Base-by-base conservation (phyloP, 441 rosid genomes). In the Populus tomentosa region DNA sequence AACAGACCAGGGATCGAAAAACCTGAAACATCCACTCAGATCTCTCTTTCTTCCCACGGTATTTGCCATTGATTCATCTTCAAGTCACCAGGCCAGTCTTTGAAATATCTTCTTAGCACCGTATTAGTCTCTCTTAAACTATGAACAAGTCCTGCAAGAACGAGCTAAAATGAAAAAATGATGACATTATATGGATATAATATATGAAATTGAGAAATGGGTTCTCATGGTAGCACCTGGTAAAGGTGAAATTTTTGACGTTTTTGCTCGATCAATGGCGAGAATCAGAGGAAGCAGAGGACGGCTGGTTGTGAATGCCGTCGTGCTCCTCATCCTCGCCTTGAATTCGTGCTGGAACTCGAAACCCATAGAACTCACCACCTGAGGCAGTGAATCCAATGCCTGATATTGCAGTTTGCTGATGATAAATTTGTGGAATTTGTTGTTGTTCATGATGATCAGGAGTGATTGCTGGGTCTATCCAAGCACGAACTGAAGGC, bases 401-500 rank as follows among this genome's bases (percentile, higher is more conserved):
- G 32, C 89, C 86, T n/a, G 93, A 87, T 11, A 85, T 82, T 42
- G 86, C 77, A 36, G 88, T 80, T 38, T 75, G 82, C 68, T 78
- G 93, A 23, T 82, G 86, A 78, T 83, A 83, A 73, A 84, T 76
- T 40, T 74, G 88, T 75, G 87, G 81, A 67, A 88, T 78, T 24
- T 90, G 90, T 70, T 84, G 50, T 2, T 42, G 64, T 1, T 59
- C 83, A 64, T 84, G 76, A 30, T 75, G 79, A 75, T 82, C 74
- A 33, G 82, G 67, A 56, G 82, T 64, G 50, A 80, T 82, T 42
- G 84, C 81, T 61, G 88, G 92, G 75, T 90, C 89, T 77, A 86
- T 89, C 96, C 96, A 92, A 88, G 98, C 98, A 88, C 94, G 98
- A 87, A 87, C 75, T 77, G 89, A 81, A 81, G 98, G 91, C 82